Evolutionary conservation across 2,329 filamentous ascomycete species (phyloP).

Genomic region (Aspergillus phoenicis): DNA sequence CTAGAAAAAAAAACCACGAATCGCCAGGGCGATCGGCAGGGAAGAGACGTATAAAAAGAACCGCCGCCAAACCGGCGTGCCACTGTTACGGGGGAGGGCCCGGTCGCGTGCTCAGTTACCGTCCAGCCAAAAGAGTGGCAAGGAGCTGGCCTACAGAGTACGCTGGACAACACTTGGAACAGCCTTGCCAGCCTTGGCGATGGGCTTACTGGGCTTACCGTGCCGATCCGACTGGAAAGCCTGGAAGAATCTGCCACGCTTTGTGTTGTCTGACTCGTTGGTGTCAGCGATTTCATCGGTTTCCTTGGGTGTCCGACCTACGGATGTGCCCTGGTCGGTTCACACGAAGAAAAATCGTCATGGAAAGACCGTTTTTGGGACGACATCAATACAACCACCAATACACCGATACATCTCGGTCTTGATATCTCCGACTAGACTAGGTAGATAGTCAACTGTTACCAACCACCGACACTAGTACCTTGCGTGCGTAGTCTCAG

Average conservation of each 20-base stretch:
- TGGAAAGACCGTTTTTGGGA: no score
- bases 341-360: no score
- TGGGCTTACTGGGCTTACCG: slow-evolving; percentile 6
- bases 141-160: neutral
- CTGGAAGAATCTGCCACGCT: neutral
- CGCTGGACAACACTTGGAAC: neutral
- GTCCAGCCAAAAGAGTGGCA: neutral
- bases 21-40: slow-evolving; percentile 8
- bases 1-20: slow-evolving; percentile 1
- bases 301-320: neutral
- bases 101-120: slow-evolving; percentile 12
- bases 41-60: slow-evolving; percentile 6
- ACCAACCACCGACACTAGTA: neutral
- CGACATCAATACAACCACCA: no score
- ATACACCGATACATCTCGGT: no score
- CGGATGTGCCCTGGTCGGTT: neutral
- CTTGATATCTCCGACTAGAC: no score
- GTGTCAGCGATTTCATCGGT: neutral
- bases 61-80: neutral
- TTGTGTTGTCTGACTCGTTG: neutral
- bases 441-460: no score
- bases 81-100: neutral
- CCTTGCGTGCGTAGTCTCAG: neutral
- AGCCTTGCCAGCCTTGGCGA: slow-evolving; percentile 11
- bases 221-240: slow-evolving; percentile 6